A percentile compares a stretch with the other conserved stretches of the same genome.
phyloP scores from a whole-genome alignment of 306 rosid genomes.

The Corylus heterophylla region DNA sequence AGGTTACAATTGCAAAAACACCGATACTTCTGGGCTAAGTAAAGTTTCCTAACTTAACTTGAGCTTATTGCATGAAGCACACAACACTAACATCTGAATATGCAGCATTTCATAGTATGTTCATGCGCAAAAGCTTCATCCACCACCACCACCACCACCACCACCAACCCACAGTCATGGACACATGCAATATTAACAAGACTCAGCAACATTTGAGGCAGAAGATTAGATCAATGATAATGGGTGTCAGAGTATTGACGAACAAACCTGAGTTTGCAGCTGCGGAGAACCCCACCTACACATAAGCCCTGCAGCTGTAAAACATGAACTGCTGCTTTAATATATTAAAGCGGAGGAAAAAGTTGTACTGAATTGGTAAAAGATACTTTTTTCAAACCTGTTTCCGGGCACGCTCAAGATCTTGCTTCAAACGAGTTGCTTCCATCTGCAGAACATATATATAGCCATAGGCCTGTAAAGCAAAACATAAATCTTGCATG shows the following conservation, averaged over 20 bases:
- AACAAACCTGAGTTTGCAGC: conserved; percentile 68
- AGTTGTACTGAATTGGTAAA: conserved; percentile 8
- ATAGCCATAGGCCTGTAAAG: conserved; percentile 55
- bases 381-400: conserved; percentile 54
- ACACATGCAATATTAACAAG: conserved; percentile 16
- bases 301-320: conserved; percentile 60
- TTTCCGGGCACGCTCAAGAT: conserved; percentile 66
- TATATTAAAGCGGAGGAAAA: conserved; percentile 20
- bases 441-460: conserved; percentile 72
- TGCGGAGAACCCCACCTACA: conserved; percentile 58
- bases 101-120: not conserved
- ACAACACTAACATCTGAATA: not conserved
- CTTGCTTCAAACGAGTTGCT: conserved; percentile 83
- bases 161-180: not conserved
- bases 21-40: too few species aligned
- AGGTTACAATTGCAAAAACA: too few species aligned
- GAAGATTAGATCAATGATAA: conserved; percentile 16
- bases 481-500: conserved; percentile 21
- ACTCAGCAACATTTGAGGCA: conserved; percentile 5
- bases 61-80: not conserved
- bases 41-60: not conserved
- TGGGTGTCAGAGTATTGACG: conserved; percentile 21
- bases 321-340: conserved; percentile 19
- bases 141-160: too few species aligned
- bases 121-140: not conserved